A percentile compares a stretch with the other conserved stretches of the same genome.
Evolutionary conservation across 345 rosid species (phyloP).

Genomic region (Arabidopsis thaliana): TAIR10.1 NC_003076.8:24960501-24961000

Average conservation of each 20-base stretch:
- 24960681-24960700: conserved; percentile 39
- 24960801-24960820: conserved; percentile 62
- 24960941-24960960: conserved; percentile 69
- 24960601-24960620: conserved; percentile 46
- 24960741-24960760: not conserved
- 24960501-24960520: conserved; percentile 63
- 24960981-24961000: conserved; percentile 56
- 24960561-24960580: conserved; percentile 37
- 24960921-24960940: conserved; percentile 77
- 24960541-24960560: conserved; percentile 44
- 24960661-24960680: conserved; percentile 34
- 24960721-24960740: not conserved
- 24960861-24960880: conserved; percentile 54
- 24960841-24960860: conserved; percentile 68
- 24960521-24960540: conserved; percentile 56
- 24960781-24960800: not conserved
- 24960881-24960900: conserved; percentile 58
- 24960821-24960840: conserved; percentile 72
- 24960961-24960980: conserved; percentile 41
- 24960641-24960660: conserved; percentile 69
- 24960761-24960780: not conserved
- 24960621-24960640: conserved; percentile 63
- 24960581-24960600: conserved; percentile 16
- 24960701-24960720: conserved; percentile 52
- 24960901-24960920: conserved; percentile 74